Evolutionary conservation across 257 asterid genomes (phyloP).

Genomic region (Misopates orontium): DNA sequence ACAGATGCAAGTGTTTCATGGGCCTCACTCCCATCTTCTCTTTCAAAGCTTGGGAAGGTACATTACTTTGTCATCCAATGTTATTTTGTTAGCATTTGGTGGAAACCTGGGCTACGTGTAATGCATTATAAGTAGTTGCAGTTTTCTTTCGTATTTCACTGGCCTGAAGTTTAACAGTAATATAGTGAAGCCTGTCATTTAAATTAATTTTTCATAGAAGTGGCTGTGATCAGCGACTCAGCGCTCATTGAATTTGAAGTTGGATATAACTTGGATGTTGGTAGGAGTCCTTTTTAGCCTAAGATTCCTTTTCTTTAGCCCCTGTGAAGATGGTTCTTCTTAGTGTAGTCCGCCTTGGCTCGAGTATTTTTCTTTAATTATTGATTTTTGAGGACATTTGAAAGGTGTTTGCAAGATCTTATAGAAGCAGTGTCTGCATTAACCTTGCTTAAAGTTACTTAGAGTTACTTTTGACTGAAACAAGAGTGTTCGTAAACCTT

Average conservation of each 20-base stretch:
- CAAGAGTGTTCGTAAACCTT: too few species aligned
- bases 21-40: conserved; percentile 80
- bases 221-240: not conserved
- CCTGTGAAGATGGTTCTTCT: conserved; percentile 13
- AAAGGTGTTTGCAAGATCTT: too few species aligned
- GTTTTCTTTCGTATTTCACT: not conserved
- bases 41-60: conserved; percentile 92
- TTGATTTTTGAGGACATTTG: too few species aligned
- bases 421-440: too few species aligned
- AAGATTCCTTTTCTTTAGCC: not conserved
- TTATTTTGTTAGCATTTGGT: conserved; percentile 9
- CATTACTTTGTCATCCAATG: conserved; percentile 12
- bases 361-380: too few species aligned
- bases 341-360: conserved; percentile 5
- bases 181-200: not conserved
- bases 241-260: not conserved
- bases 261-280: conserved; percentile 1
- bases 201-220: not conserved
- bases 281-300: conserved; percentile 8
- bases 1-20: conserved; percentile 76
- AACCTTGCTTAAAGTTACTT: too few species aligned
- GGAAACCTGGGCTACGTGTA: not conserved
- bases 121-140: conserved; percentile 8
- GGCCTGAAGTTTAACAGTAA: not conserved
- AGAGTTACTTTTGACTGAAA: too few species aligned